Conservation (phyloP, 768 basidiomycete genomes). For the Cubamyces sp. region DNA sequence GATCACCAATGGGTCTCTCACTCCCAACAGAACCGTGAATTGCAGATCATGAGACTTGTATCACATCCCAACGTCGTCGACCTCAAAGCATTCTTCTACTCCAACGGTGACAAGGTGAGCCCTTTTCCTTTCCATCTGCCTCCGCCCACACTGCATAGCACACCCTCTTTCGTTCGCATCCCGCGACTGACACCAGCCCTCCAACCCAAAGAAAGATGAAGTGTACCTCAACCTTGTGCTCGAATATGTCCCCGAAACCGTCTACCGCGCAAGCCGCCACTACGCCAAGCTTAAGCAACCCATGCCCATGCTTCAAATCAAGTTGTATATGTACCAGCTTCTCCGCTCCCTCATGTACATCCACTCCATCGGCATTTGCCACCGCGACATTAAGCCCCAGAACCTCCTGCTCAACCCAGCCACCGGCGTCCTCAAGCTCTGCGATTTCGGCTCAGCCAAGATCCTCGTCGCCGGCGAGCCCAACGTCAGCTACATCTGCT, state of each 20-base stretch:
- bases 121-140: conserved; percentile 5
- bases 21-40: conserved; percentile 87
- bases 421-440: conserved; percentile 95
- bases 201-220: conserved; percentile 85
- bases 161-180: conserved; percentile 1
- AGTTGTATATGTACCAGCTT: conserved; percentile 99
- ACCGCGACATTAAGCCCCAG: conserved; percentile 99
- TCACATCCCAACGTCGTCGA: conserved; percentile 98
- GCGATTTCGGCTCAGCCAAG: conserved; percentile 99
- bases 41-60: conserved; percentile 98
- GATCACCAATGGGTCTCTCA: neutral
- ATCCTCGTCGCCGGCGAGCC: conserved; percentile 97
- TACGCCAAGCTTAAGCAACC: conserved; percentile 99
- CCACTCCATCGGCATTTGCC: conserved; percentile 98
- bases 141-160: conserved; percentile 3
- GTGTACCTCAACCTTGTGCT: conserved; percentile 99
- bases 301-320: conserved; percentile 99
- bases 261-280: conserved; percentile 97
- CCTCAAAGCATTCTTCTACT: conserved; percentile 97
- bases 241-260: conserved; percentile 99
- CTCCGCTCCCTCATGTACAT: conserved; percentile 98
- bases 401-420: conserved; percentile 97
- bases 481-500: conserved; percentile 99
- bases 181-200: conserved; percentile 25
- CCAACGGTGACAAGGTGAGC: conserved; percentile 96